phyloP scores from a whole-genome alignment of 2,329 filamentous ascomycete species.

The Bipolaris gigantea region DNA sequence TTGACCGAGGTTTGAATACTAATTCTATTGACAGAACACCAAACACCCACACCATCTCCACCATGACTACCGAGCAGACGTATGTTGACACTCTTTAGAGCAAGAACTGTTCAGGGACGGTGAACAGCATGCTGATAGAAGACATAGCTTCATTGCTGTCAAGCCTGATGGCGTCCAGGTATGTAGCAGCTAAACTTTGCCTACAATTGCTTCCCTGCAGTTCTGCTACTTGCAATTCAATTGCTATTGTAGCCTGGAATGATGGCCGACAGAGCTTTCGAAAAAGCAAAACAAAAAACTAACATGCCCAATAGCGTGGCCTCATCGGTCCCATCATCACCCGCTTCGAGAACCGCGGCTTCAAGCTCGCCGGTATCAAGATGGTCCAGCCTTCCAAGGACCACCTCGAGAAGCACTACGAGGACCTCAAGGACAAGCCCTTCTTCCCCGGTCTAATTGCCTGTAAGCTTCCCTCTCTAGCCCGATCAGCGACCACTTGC shows the following conservation, averaged over 20 bases:
- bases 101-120: conserved; percentile 10
- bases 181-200: conserved; percentile 38
- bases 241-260: background rate
- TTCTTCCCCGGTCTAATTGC: conserved; percentile 95
- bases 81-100: conserved; percentile 53
- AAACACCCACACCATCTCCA: conserved; percentile 36
- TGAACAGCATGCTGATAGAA: conserved; percentile 33
- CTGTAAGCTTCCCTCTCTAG: conserved; percentile 62
- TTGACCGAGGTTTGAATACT: conserved; percentile 54
- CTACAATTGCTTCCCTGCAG: background rate
- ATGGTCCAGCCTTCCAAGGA: conserved; percentile 83
- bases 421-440: conserved; percentile 87
- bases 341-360: conserved; percentile 97
- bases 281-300: conserved; percentile 10
- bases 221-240: background rate
- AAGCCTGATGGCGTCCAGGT: conserved; percentile 99
- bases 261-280: background rate
- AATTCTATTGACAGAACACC: conserved; percentile 42
- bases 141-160: conserved; percentile 94
- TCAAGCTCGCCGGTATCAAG: conserved; percentile 99
- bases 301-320: conserved; percentile 69
- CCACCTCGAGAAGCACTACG: conserved; percentile 98
- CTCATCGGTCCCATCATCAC: conserved; percentile 96
- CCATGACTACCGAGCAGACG: conserved; percentile 80
- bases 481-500: background rate